Evolutionary conservation across 352 stramenopile species (phyloP).

Genomic region (Pythium scleroteichum): DNA sequence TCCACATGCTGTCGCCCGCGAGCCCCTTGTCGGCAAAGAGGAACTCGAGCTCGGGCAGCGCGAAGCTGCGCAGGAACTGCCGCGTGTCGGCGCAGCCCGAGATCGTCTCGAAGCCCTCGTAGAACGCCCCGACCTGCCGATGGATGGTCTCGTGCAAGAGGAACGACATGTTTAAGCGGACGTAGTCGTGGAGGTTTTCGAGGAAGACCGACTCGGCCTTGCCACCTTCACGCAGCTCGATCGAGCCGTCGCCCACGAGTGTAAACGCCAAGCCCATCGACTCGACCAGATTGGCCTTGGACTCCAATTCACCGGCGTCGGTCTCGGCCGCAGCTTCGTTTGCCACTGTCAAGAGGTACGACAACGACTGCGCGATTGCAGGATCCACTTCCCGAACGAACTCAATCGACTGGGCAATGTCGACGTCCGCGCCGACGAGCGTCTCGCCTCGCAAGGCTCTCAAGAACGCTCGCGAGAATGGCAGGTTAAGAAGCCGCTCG

Average conservation of each 20-base stretch:
- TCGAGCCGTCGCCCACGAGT: slow-evolving; percentile 61
- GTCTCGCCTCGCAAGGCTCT: slow-evolving; percentile 54
- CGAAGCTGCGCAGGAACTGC: slow-evolving; percentile 57
- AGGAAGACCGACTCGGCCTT: slow-evolving; percentile 47
- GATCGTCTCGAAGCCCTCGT: slow-evolving; percentile 67
- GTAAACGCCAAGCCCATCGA: slow-evolving; percentile 77
- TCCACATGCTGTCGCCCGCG: slow-evolving; percentile 56
- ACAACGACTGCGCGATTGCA: slow-evolving; percentile 61
- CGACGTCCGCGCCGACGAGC: slow-evolving; percentile 44
- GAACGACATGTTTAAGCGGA: slow-evolving; percentile 50
- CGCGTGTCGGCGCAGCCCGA: slow-evolving; percentile 23
- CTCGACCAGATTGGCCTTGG: slow-evolving; percentile 45
- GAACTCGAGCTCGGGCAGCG: slow-evolving; percentile 62
- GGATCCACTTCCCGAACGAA: slow-evolving; percentile 74
- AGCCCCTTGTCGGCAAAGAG: slow-evolving; percentile 53
- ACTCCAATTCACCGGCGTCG: slow-evolving; percentile 9
- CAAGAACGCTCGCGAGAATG: slow-evolving; percentile 75
- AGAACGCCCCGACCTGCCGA: slow-evolving; percentile 65
- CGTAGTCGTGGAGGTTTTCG: slow-evolving; percentile 51
- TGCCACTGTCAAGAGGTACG: slow-evolving; percentile 39
- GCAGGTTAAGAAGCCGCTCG: slow-evolving; percentile 79
- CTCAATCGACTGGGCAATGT: slow-evolving; percentile 48
- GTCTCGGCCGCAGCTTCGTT: slow-evolving; percentile 25
- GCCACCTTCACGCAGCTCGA: slow-evolving; percentile 54
- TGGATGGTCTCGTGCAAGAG: slow-evolving; percentile 66